These are phyloP conservation scores for Pichia norvegensis DNA, from an alignment of 1,139 yeast genomes.

Conservation along the genomic window DNA sequence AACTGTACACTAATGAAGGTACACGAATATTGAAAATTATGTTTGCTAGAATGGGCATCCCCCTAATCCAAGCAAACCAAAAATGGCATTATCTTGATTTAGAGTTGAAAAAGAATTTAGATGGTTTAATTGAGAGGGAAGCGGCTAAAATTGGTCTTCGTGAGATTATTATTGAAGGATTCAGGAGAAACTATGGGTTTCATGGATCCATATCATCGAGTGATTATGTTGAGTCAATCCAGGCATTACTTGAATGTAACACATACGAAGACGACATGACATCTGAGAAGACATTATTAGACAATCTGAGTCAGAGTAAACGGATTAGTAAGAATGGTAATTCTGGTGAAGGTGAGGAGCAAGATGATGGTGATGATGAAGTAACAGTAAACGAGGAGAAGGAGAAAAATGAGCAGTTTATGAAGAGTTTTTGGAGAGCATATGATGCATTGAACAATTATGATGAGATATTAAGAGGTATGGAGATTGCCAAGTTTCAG, in stretches of 20 bases:
- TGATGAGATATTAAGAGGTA: slow-evolving; percentile 59
- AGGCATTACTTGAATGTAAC: slow-evolving; percentile 75
- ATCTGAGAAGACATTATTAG: neutral
- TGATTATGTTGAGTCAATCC: slow-evolving; percentile 84
- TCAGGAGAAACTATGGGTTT: slow-evolving; percentile 77
- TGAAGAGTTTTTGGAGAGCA: slow-evolving; percentile 85
- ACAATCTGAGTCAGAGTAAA: neutral
- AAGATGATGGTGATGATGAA: slow-evolving; percentile 15
- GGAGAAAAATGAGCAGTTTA: slow-evolving; percentile 60
- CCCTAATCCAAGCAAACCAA: slow-evolving; percentile 81
- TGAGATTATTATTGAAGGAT: slow-evolving; percentile 79
- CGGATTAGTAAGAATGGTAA: neutral
- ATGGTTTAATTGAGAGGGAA: slow-evolving; percentile 60
- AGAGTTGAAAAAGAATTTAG: slow-evolving; percentile 64
- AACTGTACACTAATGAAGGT: slow-evolving; percentile 90
- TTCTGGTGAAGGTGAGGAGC: slow-evolving; percentile 1
- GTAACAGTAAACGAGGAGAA: slow-evolving; percentile 20
- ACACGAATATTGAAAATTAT: slow-evolving; percentile 76
- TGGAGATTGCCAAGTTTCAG: slow-evolving; percentile 69
- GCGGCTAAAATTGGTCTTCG: slow-evolving; percentile 74
- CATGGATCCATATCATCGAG: slow-evolving; percentile 85
- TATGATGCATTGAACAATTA: slow-evolving; percentile 80
- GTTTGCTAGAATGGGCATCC: slow-evolving; percentile 95
- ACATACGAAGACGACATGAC: slow-evolving; percentile 3
- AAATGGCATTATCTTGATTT: slow-evolving; percentile 90